Base-by-base conservation (phyloP, 2,329 filamentous ascomycete species). In the Ceratocystis ficicola region DNA sequence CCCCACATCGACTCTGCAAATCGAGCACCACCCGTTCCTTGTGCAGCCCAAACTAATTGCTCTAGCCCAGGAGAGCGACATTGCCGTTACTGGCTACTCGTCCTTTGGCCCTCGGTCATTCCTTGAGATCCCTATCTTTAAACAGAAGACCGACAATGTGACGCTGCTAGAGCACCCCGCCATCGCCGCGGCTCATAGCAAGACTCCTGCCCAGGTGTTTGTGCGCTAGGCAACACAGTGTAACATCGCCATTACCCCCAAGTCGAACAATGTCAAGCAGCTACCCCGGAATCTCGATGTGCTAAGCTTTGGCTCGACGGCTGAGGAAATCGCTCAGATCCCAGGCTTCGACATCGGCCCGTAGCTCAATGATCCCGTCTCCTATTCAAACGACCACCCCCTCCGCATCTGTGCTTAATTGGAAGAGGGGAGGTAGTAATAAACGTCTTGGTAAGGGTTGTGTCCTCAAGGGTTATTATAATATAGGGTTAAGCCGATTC, bases 21-120 rank as follows among this genome's bases (percentile, higher is more conserved):
- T 95, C 75, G 90, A 95, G 80, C 89, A 93, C 79, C 90, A 95
- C 81, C 90, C 90, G 30, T 94, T 92, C 81, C 83, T 93, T 67
- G 86, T 88, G 68, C 90, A 95, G 80, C 76, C 79, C 68, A 81
- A 85, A 65, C 83, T 95, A 64, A 75, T 94, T 71, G 78, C 83
- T 71, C 83, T 90, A 63, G 87, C 86, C 71, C 80, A 87, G 78
- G 77, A 78, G 65, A 81, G 90, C 77, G 83, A 84, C 68, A 86
- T 95, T 71, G 80, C 81, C 70, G 81, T 95, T 66, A 94, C 89
- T 2, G 90, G 88, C 63, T 95, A 94, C 81, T 91, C 87, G 25
- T 89, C 87, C 62, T 93, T 94, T 72, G 90, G 90, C 48, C 88
- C 89, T 30, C 81, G 88, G 72, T 85, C 83, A 67, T 95, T 94